Base-by-base conservation (phyloP, 305 asterid genomes). In the Vinca major region DNA sequence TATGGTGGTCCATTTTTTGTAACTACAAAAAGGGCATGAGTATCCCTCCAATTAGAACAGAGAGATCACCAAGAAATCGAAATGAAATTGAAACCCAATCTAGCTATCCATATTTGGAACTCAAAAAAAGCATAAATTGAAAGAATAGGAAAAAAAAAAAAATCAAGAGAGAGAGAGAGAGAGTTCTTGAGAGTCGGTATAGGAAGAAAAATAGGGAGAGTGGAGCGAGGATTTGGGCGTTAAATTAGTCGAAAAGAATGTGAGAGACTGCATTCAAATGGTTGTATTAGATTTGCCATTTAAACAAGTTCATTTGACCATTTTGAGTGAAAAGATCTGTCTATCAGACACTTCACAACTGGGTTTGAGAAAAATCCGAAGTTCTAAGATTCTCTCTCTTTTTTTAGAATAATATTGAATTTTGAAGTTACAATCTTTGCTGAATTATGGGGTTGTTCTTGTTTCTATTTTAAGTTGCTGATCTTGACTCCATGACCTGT, bases 351-450 rank as follows among this genome's bases (percentile, higher is more conserved):
- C 66, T 41, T 69, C 60, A 68, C 83, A 83, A 72, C 81, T 81
- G 83, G 72, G 63, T 68, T 80, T 75, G 82, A 75, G 76, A 81
- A 81, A 85, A 82, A 85, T 86, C 87, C 84, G 79, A 82, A 72
- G 65, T 57, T 81, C 58, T 63, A 78, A 78, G 86, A 80, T 77
- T 58, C 78, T 67, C 60, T 69, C 73, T 26, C 33, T 26, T 1
- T 26, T 26, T 26, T 26, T 26, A 26, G 33, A 26, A 26, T 26
- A 26, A 17, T 41, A 5, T 40, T 17, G 9, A 26, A 26, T 26
- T 49, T 51, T 19, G 67, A 74, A 73, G 65, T 70, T 55, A 60
- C n/a, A 75, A 73, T 75, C 76, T 77, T 75, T 76, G 70, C 74
- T 78, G 81, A 66, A 76, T 81, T 75, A 70, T 45, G 33, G 52